Base-by-base conservation (phyloP, 1,284 basidiomycete species). In the Marasmius oreades region DNA sequence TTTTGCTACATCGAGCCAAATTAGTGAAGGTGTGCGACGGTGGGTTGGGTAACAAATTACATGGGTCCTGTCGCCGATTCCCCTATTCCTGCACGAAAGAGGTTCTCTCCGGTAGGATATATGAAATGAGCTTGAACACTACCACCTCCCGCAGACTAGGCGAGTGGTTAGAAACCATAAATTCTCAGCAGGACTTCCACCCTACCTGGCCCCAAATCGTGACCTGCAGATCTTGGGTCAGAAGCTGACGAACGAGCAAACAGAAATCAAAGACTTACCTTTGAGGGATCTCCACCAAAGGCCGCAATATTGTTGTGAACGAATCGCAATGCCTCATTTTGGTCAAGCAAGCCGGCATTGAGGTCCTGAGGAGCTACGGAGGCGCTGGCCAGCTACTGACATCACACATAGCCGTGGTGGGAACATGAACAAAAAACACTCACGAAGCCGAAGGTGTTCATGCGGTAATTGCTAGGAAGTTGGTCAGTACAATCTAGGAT, bases 311-410 rank as follows among this genome's bases (percentile, higher is more conserved):
- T 72, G 53, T 73, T 56, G 56, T 84, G 75, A 0, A 89, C 77
- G 85, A 85, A 90, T 62, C 72, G 69, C 42, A 90, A 69, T 0
- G 83, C 85, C 59, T 82, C 69, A 2, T 78, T 69, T 61, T 89
- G 82, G 66, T 88, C 87, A 33, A 72, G 69, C 62, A 87, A 79
- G 0, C 85, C 85, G 14, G 75, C 80, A 60, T 88, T 86, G 52
- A 80, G 66, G 63, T 84, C 81, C 61, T 78, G 64, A 0, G 78
- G 69, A 0, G 72, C 69, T 5, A 84, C 73, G 55, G 73, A 68
- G 1, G 68, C 60, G 56, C 82, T 84, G 2, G 84, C 72, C 51
- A 84, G 69, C 82, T 84, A 48, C 5, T 33, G 14, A 51, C 37
- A 45, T 11, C 24, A 2, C 18, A 33, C 7, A 37, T 24, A 16